Base-by-base conservation (phyloP, 768 basidiomycete genomes). In the Nidula microcarpa region DNA sequence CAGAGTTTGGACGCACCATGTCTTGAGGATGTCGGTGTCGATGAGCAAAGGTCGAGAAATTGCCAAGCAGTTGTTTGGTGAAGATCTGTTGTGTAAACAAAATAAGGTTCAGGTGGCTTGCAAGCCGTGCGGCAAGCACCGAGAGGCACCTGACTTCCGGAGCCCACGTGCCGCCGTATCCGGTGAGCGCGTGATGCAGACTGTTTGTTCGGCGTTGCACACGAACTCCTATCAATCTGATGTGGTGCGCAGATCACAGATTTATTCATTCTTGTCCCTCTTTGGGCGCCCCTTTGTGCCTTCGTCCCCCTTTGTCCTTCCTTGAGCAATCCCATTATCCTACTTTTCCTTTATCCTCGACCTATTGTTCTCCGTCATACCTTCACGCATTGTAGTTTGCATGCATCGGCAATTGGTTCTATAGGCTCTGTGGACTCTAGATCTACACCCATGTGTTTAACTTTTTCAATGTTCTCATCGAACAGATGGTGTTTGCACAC, bases 1-100 rank as follows among this genome's bases (percentile, higher is more conserved):
- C 23, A 30, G 45, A 34, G 55, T 37, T 47, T 44, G 50, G 55
- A 61, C 84, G 62, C 56, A 86, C 85, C 85, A 87, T 86, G 75
- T 82, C 78, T 84, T 86, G 82, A 74, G 70, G 80, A 75, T 76
- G 77, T 80, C 71, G 75, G 72, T 65, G 77, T 79, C 78, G 78
- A 68, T 80, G 80, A 77, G 73, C 70, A 70, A 69, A 66, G 60
- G 55, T 62, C 62, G 65, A 60, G 53, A 62, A 70, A 23, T 18
- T 46, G 23, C 14, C 14, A 46, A 10, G n/a, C 10, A 11, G 13
- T 14, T 46, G 14, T 71, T 73, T 70, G 68, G 71, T 72, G 65
- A 64, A 57, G 59, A 46, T 64, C 60, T 75, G 74, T 76, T 72
- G 74, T 64, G 69, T 68, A 64, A 70, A 65, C 65, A 70, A 63